Percentiles rank a stretch among this genome's conserved stretches.
phyloP scores from a whole-genome alignment of 2,329 filamentous ascomycete genomes.

The Mycocentrospora acerina region DNA sequence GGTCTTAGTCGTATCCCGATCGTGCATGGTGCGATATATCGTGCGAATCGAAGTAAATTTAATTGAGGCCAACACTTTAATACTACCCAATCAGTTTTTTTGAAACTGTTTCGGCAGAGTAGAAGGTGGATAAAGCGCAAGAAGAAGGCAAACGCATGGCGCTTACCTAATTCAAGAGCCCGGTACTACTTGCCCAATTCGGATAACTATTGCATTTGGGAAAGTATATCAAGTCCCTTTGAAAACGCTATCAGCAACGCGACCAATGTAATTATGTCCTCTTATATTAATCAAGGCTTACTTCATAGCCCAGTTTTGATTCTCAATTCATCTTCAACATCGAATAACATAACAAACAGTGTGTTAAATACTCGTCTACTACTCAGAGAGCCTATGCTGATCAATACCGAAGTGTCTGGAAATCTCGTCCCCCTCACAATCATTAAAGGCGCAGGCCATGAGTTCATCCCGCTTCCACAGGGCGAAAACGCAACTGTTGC shows the following conservation, averaged over 20 bases:
- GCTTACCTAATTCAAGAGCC: constrained; percentile 12
- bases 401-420: constrained; percentile 6
- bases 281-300: neutral
- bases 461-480: constrained; percentile 17
- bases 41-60: too few species aligned
- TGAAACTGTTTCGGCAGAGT: too few species aligned
- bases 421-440: constrained; percentile 21
- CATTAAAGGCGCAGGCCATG: constrained; percentile 23
- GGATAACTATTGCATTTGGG: constrained; percentile 12
- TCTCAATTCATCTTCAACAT: neutral
- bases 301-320: neutral
- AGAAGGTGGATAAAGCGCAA: too few species aligned
- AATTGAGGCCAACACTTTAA: too few species aligned
- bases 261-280: neutral
- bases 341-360: neutral
- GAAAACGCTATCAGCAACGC: neutral
- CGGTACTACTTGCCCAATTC: constrained; percentile 15
- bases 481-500: constrained; percentile 21
- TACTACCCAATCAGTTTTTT: too few species aligned
- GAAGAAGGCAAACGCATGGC: too few species aligned
- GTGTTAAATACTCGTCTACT: neutral
- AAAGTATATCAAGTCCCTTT: too few species aligned
- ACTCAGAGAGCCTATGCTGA: neutral
- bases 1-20: too few species aligned
- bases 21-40: too few species aligned